Conservation (phyloP, 345 rosid species). For the Hypericum androsaemum region DNA sequence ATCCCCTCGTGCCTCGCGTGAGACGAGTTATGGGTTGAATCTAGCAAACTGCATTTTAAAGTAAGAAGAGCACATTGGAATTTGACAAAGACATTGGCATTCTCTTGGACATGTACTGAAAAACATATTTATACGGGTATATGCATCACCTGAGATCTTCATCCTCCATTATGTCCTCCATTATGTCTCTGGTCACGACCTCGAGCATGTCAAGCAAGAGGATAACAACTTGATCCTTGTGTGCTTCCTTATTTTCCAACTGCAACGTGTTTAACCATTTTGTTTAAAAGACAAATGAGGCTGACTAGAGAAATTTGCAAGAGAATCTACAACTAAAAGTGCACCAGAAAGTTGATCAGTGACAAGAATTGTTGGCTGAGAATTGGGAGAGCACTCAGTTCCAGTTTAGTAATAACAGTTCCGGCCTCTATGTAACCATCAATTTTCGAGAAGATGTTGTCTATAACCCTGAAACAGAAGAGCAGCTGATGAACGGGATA, state of each 20-base stretch:
- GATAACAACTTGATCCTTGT: slow-evolving; percentile 42
- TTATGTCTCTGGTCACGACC: slow-evolving; percentile 45
- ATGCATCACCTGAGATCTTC: slow-evolving; percentile 36
- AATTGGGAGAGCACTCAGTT: not conserved
- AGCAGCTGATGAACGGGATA: not conserved
- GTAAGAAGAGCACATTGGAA: slow-evolving; percentile 6
- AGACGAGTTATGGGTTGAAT: slow-evolving; percentile 36
- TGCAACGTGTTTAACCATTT: slow-evolving; percentile 7
- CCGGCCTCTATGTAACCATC: not conserved
- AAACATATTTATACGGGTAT: slow-evolving; percentile 5
- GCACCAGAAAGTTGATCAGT: not conserved
- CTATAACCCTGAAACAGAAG: not conserved
- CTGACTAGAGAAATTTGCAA: too few relatives aligned
- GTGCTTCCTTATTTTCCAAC: slow-evolving; percentile 31
- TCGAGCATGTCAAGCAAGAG: slow-evolving; percentile 48
- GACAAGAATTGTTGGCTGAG: not conserved
- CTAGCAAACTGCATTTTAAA: slow-evolving; percentile 28
- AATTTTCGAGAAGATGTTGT: not conserved
- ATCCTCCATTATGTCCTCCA: slow-evolving; percentile 52
- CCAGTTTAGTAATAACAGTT: not conserved
- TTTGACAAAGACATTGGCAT: slow-evolving; percentile 7
- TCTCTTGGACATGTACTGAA: not conserved
- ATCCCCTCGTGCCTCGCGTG: slow-evolving; percentile 38
- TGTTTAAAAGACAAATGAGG: too few relatives aligned
- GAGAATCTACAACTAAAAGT: not conserved